phyloP scores from a whole-genome alignment of 495 filamentous ascomycete genomes.

The Lophium mytilinum region DNA sequence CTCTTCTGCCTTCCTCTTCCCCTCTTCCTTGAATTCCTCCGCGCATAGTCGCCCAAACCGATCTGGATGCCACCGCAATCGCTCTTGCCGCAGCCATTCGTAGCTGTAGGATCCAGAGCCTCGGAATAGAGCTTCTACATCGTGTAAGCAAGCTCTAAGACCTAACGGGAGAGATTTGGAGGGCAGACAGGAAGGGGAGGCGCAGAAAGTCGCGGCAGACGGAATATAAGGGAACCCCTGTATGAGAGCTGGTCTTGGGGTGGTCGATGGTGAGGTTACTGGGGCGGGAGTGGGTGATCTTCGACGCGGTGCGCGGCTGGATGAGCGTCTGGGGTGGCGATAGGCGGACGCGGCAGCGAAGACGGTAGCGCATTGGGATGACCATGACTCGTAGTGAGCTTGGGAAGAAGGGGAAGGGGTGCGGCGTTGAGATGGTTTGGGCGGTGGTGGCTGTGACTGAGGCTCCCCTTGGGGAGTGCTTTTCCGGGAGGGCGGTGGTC shows the following conservation, averaged over 20 bases:
- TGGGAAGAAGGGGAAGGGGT: neutral
- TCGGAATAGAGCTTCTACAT: constrained; percentile 15
- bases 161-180: constrained; percentile 4
- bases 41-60: constrained; percentile 20
- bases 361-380: neutral
- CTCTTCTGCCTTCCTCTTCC: constrained; percentile 17
- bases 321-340: neutral
- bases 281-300: neutral
- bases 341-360: neutral
- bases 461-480: neutral
- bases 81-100: constrained; percentile 20
- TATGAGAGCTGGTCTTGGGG: neutral
- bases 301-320: neutral
- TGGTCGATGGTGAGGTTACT: neutral
- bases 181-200: neutral
- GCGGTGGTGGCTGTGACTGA: neutral
- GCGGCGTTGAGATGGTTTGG: neutral
- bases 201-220: constrained; percentile 2
- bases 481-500: neutral
- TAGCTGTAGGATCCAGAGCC: constrained; percentile 16
- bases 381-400: constrained; percentile 2
- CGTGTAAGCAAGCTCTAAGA: constrained; percentile 17
- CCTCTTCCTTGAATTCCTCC: constrained; percentile 11
- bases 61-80: constrained; percentile 24
- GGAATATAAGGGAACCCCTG: constrained; percentile 15